Conservation (phyloP, 768 basidiomycete genomes). For the Hortiboletus flavorubellus region DNA sequence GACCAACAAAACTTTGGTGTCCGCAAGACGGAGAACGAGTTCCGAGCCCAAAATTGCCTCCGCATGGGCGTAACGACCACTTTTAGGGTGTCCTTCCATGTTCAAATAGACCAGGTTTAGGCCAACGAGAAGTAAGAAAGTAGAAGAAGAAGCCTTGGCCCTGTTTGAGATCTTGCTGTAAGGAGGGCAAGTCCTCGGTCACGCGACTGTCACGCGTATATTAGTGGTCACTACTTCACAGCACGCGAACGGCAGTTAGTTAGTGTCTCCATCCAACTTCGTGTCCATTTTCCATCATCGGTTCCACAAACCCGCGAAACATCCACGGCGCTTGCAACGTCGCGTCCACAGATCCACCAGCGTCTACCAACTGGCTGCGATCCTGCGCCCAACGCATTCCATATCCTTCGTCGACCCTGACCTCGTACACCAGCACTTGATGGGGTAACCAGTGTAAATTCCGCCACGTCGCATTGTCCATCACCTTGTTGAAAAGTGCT, state of each 20-base stretch:
- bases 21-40: constrained; percentile 54
- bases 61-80: constrained; percentile 55
- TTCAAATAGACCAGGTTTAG: background rate
- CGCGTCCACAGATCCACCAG: background rate
- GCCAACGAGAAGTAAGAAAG: background rate
- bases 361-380: constrained; percentile 17
- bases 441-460: constrained; percentile 69
- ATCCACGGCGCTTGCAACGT: constrained; percentile 39
- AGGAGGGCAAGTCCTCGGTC: constrained; percentile 9
- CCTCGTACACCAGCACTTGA: constrained; percentile 58
- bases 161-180: background rate
- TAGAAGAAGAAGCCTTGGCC: background rate
- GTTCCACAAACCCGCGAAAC: constrained; percentile 65
- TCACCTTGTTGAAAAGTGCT: constrained; percentile 50
- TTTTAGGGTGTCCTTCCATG: constrained; percentile 10
- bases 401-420: constrained; percentile 56
- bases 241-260: background rate
- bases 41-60: constrained; percentile 78
- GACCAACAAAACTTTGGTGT: constrained; percentile 78
- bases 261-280: constrained; percentile 58
- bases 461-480: constrained; percentile 52
- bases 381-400: constrained; percentile 68
- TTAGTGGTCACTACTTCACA: constrained; percentile 4
- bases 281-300: constrained; percentile 67
- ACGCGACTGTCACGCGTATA: constrained; percentile 30